phyloP scores from a whole-genome alignment of 2,329 filamentous ascomycete species.

The Hirsutella thompsonii region DNA sequence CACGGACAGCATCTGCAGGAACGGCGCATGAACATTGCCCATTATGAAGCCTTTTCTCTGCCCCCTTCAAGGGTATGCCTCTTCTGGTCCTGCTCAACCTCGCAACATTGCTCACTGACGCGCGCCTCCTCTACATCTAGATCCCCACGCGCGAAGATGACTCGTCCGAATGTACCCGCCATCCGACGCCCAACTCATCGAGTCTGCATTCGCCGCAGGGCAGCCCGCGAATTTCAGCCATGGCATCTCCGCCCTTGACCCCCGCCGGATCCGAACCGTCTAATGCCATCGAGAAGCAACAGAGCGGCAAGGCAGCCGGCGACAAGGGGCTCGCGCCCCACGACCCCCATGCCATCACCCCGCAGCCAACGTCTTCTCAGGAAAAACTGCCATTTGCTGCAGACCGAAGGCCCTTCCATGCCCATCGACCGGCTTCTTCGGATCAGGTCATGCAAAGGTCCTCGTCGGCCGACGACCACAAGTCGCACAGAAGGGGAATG shows the following conservation, averaged over 20 bases:
- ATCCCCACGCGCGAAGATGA: constrained; percentile 48
- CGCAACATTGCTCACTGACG: background rate
- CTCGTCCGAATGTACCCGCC: constrained; percentile 46
- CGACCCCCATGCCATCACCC: constrained; percentile 44
- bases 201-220: constrained; percentile 51
- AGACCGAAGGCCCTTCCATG: constrained; percentile 23
- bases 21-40: constrained; percentile 70
- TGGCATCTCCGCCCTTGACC: constrained; percentile 83
- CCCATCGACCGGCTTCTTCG: constrained; percentile 29
- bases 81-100: constrained; percentile 4
- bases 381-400: constrained; percentile 32
- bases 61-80: constrained; percentile 66
- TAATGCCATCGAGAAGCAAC: constrained; percentile 14
- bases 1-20: constrained; percentile 69
- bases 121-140: constrained; percentile 20
- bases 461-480: constrained; percentile 24
- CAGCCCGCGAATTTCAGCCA: constrained; percentile 53
- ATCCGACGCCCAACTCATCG: constrained; percentile 52
- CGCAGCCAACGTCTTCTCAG: constrained; percentile 49
- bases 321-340: constrained; percentile 24
- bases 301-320: constrained; percentile 17
- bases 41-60: constrained; percentile 82
- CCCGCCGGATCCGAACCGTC: constrained; percentile 57
- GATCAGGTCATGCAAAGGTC: constrained; percentile 28
- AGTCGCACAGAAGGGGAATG: constrained; percentile 39